Evolutionary conservation across 2,329 filamentous ascomycete genomes (phyloP), one percentile per base, ranked within the genome.

Genomic region (Phaeosphaeria sp.): DNA sequence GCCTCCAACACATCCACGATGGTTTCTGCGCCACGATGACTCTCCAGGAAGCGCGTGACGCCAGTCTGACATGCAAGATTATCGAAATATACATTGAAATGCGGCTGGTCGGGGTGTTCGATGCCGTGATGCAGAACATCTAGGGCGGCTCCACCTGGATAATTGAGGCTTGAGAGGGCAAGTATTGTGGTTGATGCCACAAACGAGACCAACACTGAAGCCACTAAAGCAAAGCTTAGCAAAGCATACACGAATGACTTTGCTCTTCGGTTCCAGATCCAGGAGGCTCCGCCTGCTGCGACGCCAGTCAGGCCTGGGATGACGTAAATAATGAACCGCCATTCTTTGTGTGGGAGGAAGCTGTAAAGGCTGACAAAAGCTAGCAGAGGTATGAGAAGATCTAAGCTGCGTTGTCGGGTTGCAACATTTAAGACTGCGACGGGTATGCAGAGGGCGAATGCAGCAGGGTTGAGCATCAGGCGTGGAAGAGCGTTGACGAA

Each of bases 321-420:
- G 52, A 87, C 84, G 78, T 98, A 98, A 69, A 98, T 88, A 66
- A 99, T 89, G 81, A 99, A 99, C 18, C 95, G 90, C 75, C 93
- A 90, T 79, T 99, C 95, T 75, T 99, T 99, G 80, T 99, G 95
- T 0, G 94, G 93, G 60, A 97, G 90, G 50, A 92, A 68, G 62
- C 92, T 97, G 81, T 97, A 98, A 44, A 96, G 77, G 4, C 84
- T 84, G 20, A 96, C 83, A 75, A 93, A 99, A 27, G 85, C 76
- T 1, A 96, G 64, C 10, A 86, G 84, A 0, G 95, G 93, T 2
- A 89, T 67, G 3, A 91, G 67, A 9, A 88, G 77, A 42, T 82
- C 81, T 0, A 91, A 59, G 52, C 78, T 79, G 18, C 72, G 74
- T 39, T 63, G 62, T 17, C 76, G 74, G 5, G 77, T 78, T 15